phyloP scores from a whole-genome alignment of 2,329 filamentous ascomycete genomes.

The Chaetomiaceae sp. region DNA sequence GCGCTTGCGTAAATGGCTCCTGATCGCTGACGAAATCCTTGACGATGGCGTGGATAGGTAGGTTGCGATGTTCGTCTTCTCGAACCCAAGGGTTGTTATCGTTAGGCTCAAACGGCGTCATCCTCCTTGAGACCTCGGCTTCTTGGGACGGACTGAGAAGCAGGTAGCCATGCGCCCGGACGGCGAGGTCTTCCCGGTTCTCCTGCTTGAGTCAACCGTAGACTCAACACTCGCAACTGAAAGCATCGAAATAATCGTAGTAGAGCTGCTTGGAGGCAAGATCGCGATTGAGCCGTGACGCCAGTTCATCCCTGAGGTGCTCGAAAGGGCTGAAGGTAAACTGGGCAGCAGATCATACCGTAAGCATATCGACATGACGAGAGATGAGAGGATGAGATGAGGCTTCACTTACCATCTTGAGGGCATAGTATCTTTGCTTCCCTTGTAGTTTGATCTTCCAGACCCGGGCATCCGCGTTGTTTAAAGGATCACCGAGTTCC shows the following conservation, averaged over 20 bases:
- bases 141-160: slow-evolving; percentile 11
- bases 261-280: too few relatives aligned
- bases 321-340: not conserved
- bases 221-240: slow-evolving; percentile 16
- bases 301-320: not conserved
- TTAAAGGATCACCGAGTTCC: not conserved
- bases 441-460: slow-evolving; percentile 13
- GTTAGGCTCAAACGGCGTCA: not conserved
- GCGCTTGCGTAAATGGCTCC: not conserved
- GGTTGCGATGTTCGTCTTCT: slow-evolving; percentile 3
- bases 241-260: slow-evolving; percentile 13
- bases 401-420: slow-evolving; percentile 9
- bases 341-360: not conserved
- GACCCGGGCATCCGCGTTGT: slow-evolving; percentile 1
- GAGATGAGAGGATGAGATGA: not conserved
- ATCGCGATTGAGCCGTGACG: not conserved
- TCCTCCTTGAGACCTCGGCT: not conserved
- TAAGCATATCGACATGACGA: not conserved
- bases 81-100: slow-evolving; percentile 7
- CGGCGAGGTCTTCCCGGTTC: slow-evolving; percentile 9
- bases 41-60: slow-evolving; percentile 15
- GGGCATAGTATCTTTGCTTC: not conserved
- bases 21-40: slow-evolving; percentile 9
- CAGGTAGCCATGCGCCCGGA: slow-evolving; percentile 14
- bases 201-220: slow-evolving; percentile 16